phyloP scores from a whole-genome alignment of 192 early-diverging fungal species.

The Backusella luteola region DNA sequence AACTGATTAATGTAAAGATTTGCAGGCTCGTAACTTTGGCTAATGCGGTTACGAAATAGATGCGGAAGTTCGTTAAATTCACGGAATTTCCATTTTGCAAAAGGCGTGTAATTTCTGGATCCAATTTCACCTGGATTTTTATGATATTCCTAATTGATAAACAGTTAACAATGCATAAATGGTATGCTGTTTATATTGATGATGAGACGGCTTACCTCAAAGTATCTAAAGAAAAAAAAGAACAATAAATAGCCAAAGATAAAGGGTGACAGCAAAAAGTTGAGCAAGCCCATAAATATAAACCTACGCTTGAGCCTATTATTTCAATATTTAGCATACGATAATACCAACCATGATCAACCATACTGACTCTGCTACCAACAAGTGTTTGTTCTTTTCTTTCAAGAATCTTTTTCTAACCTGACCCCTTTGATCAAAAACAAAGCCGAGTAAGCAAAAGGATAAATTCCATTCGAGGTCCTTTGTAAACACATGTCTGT shows the following conservation, averaged over 20 bases:
- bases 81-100: conserved; percentile 91
- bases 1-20: conserved; percentile 88
- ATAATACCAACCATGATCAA: conserved; percentile 18
- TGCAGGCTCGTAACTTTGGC: conserved; percentile 70
- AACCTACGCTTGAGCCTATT: conserved; percentile 72
- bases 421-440: conserved; percentile 88
- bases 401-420: conserved; percentile 81
- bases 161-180: neutral
- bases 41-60: conserved; percentile 75
- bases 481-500: conserved; percentile 73
- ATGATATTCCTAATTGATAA: conserved; percentile 59
- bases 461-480: conserved; percentile 91
- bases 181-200: neutral
- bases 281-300: conserved; percentile 83
- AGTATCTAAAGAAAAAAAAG: conserved; percentile 90
- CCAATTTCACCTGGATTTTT: conserved; percentile 80
- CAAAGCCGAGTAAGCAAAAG: conserved; percentile 80
- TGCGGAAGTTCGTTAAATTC: conserved; percentile 99
- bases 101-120: conserved; percentile 79
- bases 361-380: conserved; percentile 62
- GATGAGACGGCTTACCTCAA: conserved; percentile 65
- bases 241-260: conserved; percentile 77
- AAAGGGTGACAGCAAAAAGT: conserved; percentile 85
- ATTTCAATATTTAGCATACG: neutral
- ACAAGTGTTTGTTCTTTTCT: conserved; percentile 59